Percentiles rank a stretch among this genome's conserved stretches.
Evolutionary conservation across 108 stramenopile species (phyloP).

Genomic region (Schizochytrium sp.): DNA sequence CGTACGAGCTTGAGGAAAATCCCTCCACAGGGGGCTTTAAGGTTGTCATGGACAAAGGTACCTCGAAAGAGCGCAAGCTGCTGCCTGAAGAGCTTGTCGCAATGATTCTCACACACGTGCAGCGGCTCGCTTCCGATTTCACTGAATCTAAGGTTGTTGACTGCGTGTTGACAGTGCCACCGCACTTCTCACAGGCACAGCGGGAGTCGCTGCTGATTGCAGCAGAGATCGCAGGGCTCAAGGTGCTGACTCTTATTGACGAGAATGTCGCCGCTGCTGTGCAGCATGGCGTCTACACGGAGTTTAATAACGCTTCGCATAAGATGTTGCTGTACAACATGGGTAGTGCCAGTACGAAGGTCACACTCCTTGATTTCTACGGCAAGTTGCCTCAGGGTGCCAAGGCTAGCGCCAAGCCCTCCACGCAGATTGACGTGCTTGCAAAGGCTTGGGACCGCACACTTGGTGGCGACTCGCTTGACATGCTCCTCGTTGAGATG

Average conservation of each 20-base stretch:
- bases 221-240: slow-evolving; percentile 91
- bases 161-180: slow-evolving; percentile 94
- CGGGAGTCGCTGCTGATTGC: slow-evolving; percentile 91
- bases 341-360: slow-evolving; percentile 91
- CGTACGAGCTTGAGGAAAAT: slow-evolving; percentile 58
- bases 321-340: slow-evolving; percentile 96
- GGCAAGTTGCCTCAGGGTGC: slow-evolving; percentile 83
- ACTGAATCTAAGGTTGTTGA: slow-evolving; percentile 84
- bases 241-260: slow-evolving; percentile 93
- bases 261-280: slow-evolving; percentile 97
- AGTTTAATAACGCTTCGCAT: slow-evolving; percentile 81
- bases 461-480: slow-evolving; percentile 88
- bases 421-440: slow-evolving; percentile 91
- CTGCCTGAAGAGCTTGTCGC: slow-evolving; percentile 96
- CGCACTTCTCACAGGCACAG: slow-evolving; percentile 93
- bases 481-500: slow-evolving; percentile 88
- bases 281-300: slow-evolving; percentile 94
- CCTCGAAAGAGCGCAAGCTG: slow-evolving; percentile 81
- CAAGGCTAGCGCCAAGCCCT: slow-evolving; percentile 72
- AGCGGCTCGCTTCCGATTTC: slow-evolving; percentile 88
- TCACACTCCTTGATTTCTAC: slow-evolving; percentile 83
- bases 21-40: slow-evolving; percentile 27
- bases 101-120: slow-evolving; percentile 92
- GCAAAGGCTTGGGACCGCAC: slow-evolving; percentile 94
- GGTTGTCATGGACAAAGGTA: slow-evolving; percentile 42